Conservation (phyloP, 2,329 filamentous ascomycete genomes). For the Aureobasidium sp. region DNA sequence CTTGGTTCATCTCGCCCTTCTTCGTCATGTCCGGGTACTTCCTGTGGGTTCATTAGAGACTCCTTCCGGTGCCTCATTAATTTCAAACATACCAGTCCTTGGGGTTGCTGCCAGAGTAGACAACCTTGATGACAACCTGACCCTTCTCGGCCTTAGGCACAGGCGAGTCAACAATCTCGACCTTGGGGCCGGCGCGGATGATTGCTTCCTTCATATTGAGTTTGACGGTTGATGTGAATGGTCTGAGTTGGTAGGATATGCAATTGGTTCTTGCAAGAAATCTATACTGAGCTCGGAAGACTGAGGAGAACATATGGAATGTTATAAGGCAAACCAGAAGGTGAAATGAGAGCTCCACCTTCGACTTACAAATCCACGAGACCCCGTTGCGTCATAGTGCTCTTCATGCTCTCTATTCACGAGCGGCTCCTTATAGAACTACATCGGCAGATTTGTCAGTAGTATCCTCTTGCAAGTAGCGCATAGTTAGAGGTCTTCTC, state of each 20-base stretch:
- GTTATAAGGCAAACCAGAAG: neutral
- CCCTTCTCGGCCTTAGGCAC: slow-evolving; percentile 22
- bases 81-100: slow-evolving; percentile 17
- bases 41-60: slow-evolving; percentile 10
- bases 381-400: slow-evolving; percentile 6
- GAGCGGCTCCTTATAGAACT: neutral
- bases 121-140: slow-evolving; percentile 25
- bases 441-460: neutral
- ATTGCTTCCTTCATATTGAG: slow-evolving; percentile 26
- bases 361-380: slow-evolving; percentile 16
- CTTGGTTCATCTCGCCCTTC: slow-evolving; percentile 23
- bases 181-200: slow-evolving; percentile 21
- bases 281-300: slow-evolving; percentile 8
- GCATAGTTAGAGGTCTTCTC: neutral
- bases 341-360: slow-evolving; percentile 3
- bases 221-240: neutral
- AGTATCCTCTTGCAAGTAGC: neutral
- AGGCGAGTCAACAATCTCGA: slow-evolving; percentile 23
- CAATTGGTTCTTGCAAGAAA: slow-evolving; percentile 1
- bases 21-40: slow-evolving; percentile 20
- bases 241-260: neutral
- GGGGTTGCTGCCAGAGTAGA: slow-evolving; percentile 23
- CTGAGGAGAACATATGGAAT: slow-evolving; percentile 6
- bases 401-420: neutral
- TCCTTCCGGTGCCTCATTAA: no score